Conservation (phyloP, 495 filamentous ascomycete species). For the Trichoderma asperelloides region DNA sequence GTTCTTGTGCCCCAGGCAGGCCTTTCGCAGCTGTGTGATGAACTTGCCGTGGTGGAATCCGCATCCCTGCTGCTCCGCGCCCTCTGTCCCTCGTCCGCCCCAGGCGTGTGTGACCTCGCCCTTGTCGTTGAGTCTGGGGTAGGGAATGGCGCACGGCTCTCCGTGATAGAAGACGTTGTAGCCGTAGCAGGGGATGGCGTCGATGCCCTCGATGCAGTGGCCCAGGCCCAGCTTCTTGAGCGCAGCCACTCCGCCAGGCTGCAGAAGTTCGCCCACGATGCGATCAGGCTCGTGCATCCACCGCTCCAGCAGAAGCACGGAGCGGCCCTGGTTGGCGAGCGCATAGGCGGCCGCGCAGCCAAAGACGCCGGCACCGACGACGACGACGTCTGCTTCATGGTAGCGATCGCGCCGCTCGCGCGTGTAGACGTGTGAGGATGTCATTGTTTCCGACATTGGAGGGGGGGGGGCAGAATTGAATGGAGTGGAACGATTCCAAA, state of each 20-base stretch:
- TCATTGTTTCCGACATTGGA: conserved; percentile 1
- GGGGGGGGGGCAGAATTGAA: not conserved
- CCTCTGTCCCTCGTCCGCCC: conserved; percentile 15
- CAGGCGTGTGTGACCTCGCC: conserved; percentile 17
- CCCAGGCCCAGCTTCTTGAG: conserved; percentile 69
- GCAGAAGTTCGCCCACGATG: conserved; percentile 91
- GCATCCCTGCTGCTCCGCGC: conserved; percentile 50
- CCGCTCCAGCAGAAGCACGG: conserved; percentile 81
- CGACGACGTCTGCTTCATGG: conserved; percentile 64
- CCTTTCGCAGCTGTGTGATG: conserved; percentile 62
- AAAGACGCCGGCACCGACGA: conserved; percentile 84
- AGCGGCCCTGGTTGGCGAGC: conserved; percentile 74
- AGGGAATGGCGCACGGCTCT: conserved; percentile 69
- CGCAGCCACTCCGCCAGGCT: conserved; percentile 82
- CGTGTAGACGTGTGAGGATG: conserved; percentile 16
- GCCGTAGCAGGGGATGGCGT: conserved; percentile 70
- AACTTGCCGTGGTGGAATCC: conserved; percentile 82
- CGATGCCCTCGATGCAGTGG: conserved; percentile 82
- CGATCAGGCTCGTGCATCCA: conserved; percentile 91
- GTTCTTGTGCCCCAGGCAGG: conserved; percentile 57
- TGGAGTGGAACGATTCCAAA: not conserved
- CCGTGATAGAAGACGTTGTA: conserved; percentile 84
- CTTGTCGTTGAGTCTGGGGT: conserved; percentile 37
- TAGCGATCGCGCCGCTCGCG: conserved; percentile 29
- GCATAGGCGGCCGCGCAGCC: conserved; percentile 83